Percentiles rank a stretch among this genome's conserved stretches.
These are phyloP conservation scores for Saksenaea vasiformis DNA, from an alignment of 371 early-diverging fungal species.

Conservation along the genomic window DNA sequence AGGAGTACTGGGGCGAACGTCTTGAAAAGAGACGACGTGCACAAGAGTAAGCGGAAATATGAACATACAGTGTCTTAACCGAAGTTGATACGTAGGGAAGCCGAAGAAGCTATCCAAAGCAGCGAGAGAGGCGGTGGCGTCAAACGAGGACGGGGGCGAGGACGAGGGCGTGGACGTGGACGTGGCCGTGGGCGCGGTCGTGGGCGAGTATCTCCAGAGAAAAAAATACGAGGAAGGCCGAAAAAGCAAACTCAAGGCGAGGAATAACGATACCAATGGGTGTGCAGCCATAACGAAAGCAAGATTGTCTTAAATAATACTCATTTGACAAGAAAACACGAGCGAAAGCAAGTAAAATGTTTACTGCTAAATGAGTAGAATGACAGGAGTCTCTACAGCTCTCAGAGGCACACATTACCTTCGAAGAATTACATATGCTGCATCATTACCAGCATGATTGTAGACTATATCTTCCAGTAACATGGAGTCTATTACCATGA, in stretches of 20 bases:
- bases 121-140: not conserved
- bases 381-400: not conserved
- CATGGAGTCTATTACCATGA: too few relatives aligned
- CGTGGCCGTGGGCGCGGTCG: not conserved
- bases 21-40: not conserved
- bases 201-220: not conserved
- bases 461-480: too few relatives aligned
- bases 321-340: not conserved
- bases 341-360: not conserved
- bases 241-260: not conserved
- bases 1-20: not conserved
- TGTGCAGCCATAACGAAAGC: not conserved
- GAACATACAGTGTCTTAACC: not conserved
- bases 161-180: not conserved
- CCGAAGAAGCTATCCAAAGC: not conserved
- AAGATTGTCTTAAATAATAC: not conserved
- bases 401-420: not conserved
- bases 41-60: not conserved
- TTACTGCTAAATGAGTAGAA: not conserved
- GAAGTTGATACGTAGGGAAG: not conserved
- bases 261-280: not conserved
- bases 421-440: not conserved
- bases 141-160: not conserved
- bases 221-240: not conserved
- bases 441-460: not conserved